phyloP scores from a whole-genome alignment of 495 filamentous ascomycete genomes.

The Penicillium pancosmium region DNA sequence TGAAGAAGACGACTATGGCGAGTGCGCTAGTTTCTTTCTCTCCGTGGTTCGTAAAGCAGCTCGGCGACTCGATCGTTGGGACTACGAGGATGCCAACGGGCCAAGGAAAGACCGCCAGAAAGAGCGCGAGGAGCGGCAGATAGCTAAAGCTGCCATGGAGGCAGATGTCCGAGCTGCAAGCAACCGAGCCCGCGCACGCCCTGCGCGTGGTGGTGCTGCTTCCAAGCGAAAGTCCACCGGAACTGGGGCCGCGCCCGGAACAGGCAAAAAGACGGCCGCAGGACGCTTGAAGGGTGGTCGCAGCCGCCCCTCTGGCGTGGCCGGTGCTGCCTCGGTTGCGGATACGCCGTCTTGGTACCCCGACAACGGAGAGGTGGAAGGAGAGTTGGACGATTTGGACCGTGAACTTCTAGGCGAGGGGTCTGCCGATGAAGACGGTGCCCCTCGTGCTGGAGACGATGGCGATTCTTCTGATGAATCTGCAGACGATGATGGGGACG shows the following conservation, averaged over 20 bases:
- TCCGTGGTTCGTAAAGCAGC: constrained; percentile 69
- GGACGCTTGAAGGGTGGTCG: constrained; percentile 37
- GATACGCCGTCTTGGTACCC: constrained; percentile 29
- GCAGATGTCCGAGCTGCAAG: constrained; percentile 27
- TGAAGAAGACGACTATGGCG: constrained; percentile 76
- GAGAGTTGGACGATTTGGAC: constrained; percentile 55
- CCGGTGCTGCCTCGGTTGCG: constrained; percentile 15
- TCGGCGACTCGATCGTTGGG: constrained; percentile 76
- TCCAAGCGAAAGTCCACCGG: constrained; percentile 44
- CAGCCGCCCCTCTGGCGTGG: constrained; percentile 28
- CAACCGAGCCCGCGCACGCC: constrained; percentile 27
- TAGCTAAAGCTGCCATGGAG: constrained; percentile 28
- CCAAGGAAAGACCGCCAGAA: constrained; percentile 46
- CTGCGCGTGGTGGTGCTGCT: constrained; percentile 19
- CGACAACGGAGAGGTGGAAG: constrained; percentile 35
- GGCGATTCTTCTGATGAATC: constrained; percentile 37
- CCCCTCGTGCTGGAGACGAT: constrained; percentile 27
- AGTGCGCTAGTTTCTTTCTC: constrained; percentile 71
- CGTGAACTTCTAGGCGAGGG: constrained; percentile 54
- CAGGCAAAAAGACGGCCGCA: constrained; percentile 27
- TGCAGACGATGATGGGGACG: constrained; percentile 38
- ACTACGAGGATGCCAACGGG: constrained; percentile 55
- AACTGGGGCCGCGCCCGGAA: constrained; percentile 26
- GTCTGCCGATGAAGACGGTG: constrained; percentile 46
- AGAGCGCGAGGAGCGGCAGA: constrained; percentile 49